These are phyloP conservation scores for Prunus mira DNA, from an alignment of 306 rosid genomes.

Conservation along the genomic window DNA sequence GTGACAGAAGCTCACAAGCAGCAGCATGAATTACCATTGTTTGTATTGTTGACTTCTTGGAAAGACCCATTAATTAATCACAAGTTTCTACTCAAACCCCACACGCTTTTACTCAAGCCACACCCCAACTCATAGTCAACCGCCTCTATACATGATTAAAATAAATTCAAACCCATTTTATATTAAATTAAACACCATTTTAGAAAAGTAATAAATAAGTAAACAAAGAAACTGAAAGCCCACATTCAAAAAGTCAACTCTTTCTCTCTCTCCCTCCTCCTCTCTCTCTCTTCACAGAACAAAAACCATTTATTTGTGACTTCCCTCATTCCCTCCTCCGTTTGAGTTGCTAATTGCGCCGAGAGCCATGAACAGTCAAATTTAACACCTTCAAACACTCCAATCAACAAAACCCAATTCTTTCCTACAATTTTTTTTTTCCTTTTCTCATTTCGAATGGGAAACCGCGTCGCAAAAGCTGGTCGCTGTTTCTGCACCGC, in stretches of 20 bases:
- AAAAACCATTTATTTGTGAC: neutral
- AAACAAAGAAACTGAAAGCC: slow-evolving; percentile 6
- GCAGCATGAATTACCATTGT: neutral
- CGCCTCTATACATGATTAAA: neutral
- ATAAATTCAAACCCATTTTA: neutral
- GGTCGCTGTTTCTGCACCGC: slow-evolving; percentile 41
- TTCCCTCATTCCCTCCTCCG: slow-evolving; percentile 14
- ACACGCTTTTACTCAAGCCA: slow-evolving; percentile 2
- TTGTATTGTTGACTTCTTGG: slow-evolving; percentile 4
- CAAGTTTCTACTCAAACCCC: neutral
- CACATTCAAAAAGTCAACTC: slow-evolving; percentile 42
- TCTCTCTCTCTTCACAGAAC: neutral
- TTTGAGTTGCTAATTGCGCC: neutral
- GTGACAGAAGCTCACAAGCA: neutral
- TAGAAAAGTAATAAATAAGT: neutral
- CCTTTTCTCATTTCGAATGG: slow-evolving; percentile 35
- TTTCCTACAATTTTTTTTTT: neutral
- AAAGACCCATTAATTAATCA: neutral
- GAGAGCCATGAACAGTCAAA: slow-evolving; percentile 18
- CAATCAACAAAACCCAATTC: neutral
- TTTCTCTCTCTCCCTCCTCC: slow-evolving; percentile 9
- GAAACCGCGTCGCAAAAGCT: slow-evolving; percentile 51
- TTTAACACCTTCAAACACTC: neutral
- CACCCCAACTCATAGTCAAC: slow-evolving; percentile 19
- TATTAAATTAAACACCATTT: neutral